Conservation (phyloP, 192 early-diverging fungal genomes). For the Piromyces sp. region DNA sequence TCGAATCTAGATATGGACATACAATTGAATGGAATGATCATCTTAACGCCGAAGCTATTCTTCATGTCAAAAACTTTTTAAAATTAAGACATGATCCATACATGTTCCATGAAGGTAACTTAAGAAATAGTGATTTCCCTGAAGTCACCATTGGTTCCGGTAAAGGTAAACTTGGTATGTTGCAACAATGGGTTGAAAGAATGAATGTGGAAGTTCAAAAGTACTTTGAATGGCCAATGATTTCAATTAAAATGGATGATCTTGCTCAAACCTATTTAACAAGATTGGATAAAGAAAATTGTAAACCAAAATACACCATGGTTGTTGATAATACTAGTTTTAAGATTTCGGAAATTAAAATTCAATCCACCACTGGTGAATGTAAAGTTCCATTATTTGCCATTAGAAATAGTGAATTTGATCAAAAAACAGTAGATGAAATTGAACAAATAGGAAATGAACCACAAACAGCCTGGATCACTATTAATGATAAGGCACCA, state of each 20-base stretch:
- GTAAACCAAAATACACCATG: background rate
- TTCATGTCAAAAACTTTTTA: background rate
- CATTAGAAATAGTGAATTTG: background rate
- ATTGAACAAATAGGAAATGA: background rate
- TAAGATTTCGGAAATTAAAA: background rate
- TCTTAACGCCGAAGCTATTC: background rate
- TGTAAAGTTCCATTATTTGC: background rate
- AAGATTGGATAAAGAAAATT: background rate
- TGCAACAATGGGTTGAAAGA: conserved; percentile 1
- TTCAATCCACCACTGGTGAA: background rate
- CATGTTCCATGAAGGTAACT: too few species aligned
- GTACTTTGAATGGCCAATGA: background rate
- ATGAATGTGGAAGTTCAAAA: background rate
- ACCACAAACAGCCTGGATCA: background rate
- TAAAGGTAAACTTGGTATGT: background rate
- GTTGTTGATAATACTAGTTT: background rate
- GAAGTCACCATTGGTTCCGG: background rate
- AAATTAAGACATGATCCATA: background rate
- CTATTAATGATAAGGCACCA: background rate
- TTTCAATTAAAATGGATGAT: background rate
- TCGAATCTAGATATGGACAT: too few species aligned
- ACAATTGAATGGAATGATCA: background rate
- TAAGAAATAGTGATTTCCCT: background rate
- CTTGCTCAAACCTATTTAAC: background rate
- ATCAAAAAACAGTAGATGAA: background rate